phyloP scores from a whole-genome alignment of 768 basidiomycete genomes.

The Lentinula sp. region DNA sequence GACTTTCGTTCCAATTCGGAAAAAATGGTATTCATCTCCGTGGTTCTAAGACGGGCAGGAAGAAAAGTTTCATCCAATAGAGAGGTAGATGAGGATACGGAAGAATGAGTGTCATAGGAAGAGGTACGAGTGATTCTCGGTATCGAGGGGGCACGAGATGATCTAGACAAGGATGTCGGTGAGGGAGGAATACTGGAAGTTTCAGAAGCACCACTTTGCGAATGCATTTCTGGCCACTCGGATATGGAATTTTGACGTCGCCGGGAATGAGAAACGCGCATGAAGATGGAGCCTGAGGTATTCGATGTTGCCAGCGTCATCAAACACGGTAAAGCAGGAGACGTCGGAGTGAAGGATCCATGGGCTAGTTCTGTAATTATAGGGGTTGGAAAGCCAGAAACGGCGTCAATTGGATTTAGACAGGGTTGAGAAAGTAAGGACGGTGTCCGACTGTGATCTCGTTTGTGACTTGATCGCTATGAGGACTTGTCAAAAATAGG shows the following conservation, averaged over 20 bases:
- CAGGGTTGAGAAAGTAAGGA: constrained; percentile 20
- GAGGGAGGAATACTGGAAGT: constrained; percentile 7
- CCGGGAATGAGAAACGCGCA: constrained; percentile 17
- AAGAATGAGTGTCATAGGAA: constrained; percentile 17
- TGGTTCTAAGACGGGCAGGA: constrained; percentile 6
- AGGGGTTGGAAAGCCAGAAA: constrained; percentile 5
- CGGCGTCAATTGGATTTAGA: constrained; percentile 16
- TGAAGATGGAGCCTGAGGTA: constrained; percentile 9
- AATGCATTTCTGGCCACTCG: constrained; percentile 1
- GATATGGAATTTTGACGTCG: constrained; percentile 9
- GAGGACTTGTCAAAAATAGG: not conserved
- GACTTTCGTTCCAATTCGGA: constrained; percentile 47
- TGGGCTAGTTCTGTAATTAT: constrained; percentile 17
- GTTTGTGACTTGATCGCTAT: not conserved
- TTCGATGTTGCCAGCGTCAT: constrained; percentile 14
- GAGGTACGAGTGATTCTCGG: constrained; percentile 40
- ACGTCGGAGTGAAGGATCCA: constrained; percentile 35
- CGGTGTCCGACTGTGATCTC: not conserved
- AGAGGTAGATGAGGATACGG: constrained; percentile 15
- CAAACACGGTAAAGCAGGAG: constrained; percentile 25
- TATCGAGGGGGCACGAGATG: constrained; percentile 10
- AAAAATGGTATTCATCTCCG: constrained; percentile 40
- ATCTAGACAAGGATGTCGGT: constrained; percentile 7
- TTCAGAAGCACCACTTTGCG: not conserved
- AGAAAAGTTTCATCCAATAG: constrained; percentile 8